These are phyloP conservation scores for Chenopodium formosanum DNA, from an alignment of 148 eudicot genomes.

Conservation along the genomic window DNA sequence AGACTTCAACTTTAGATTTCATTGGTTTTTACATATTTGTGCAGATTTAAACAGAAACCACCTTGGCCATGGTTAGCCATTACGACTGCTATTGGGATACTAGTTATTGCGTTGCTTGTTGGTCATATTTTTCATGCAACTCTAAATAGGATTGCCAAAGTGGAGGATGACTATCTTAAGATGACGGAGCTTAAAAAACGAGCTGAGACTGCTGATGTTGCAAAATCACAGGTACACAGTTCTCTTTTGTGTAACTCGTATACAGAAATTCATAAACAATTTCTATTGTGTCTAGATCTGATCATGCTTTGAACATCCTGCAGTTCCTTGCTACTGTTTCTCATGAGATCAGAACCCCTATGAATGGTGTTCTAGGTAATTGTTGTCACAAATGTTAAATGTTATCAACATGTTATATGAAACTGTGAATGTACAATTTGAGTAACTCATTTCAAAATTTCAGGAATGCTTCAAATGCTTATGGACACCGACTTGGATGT, in stretches of 20 bases:
- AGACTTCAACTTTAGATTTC: neutral
- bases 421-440: neutral
- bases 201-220: slow-evolving; percentile 94
- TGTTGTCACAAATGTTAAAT: neutral
- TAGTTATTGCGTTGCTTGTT: slow-evolving; percentile 66
- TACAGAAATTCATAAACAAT: neutral
- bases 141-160: slow-evolving; percentile 71
- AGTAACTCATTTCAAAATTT: neutral
- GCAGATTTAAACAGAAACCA: slow-evolving; percentile 83
- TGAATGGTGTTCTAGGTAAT: slow-evolving; percentile 97
- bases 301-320: slow-evolving; percentile 21
- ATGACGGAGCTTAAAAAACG: slow-evolving; percentile 83
- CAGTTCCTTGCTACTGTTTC: slow-evolving; percentile 99
- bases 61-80: slow-evolving; percentile 87
- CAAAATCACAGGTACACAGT: slow-evolving; percentile 73
- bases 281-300: neutral
- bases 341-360: slow-evolving; percentile 97
- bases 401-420: neutral
- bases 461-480: slow-evolving; percentile 97
- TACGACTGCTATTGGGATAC: slow-evolving; percentile 48
- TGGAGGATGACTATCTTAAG: slow-evolving; percentile 73
- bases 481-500: slow-evolving; percentile 90
- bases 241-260: neutral
- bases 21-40: slow-evolving; percentile 12
- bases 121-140: slow-evolving; percentile 82